A percentile compares a stretch with the other conserved stretches of the same genome.
These are phyloP conservation scores for Acanthochlamys bracteata DNA, from an alignment of 106 monocot genomes.

Conservation along the genomic window DNA sequence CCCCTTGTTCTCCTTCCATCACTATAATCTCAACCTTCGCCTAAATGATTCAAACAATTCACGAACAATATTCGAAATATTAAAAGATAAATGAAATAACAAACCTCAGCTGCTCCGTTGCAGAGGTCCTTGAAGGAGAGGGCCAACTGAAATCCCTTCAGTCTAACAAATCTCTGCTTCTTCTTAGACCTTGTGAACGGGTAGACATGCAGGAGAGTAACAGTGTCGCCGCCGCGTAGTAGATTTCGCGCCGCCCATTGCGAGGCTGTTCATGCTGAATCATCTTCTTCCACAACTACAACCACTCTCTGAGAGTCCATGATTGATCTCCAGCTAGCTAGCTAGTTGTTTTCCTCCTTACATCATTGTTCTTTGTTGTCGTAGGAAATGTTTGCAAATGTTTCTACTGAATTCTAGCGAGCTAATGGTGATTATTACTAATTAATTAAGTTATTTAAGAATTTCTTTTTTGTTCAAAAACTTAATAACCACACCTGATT, in stretches of 20 bases:
- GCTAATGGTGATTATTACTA: too few species aligned
- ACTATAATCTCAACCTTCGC: slow-evolving; percentile 93
- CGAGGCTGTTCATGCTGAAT: slow-evolving; percentile 43
- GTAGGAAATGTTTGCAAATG: too few species aligned
- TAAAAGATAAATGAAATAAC: not conserved
- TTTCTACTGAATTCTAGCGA: too few species aligned
- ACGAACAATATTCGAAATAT: not conserved
- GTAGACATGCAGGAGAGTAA: slow-evolving; percentile 69
- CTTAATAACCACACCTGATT: too few species aligned
- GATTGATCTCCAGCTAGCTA: not conserved
- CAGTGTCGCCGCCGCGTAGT: slow-evolving; percentile 54
- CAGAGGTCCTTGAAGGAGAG: slow-evolving; percentile 91
- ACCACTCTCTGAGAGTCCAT: slow-evolving; percentile 73
- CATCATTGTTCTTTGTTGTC: too few species aligned
- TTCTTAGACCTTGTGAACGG: slow-evolving; percentile 43
- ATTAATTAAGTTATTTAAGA: too few species aligned
- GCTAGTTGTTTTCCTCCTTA: too few species aligned
- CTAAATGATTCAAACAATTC: slow-evolving; percentile 19
- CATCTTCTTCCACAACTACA: slow-evolving; percentile 84
- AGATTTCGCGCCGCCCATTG: slow-evolving; percentile 71
- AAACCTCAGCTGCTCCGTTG: slow-evolving; percentile 65
- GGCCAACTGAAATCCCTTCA: slow-evolving; percentile 81
- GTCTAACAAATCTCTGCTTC: slow-evolving; percentile 49
- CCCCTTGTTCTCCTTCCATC: slow-evolving; percentile 65
- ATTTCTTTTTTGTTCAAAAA: too few species aligned